phyloP scores from a whole-genome alignment of 495 filamentous ascomycete genomes.

The Lichenothelia convexa region DNA sequence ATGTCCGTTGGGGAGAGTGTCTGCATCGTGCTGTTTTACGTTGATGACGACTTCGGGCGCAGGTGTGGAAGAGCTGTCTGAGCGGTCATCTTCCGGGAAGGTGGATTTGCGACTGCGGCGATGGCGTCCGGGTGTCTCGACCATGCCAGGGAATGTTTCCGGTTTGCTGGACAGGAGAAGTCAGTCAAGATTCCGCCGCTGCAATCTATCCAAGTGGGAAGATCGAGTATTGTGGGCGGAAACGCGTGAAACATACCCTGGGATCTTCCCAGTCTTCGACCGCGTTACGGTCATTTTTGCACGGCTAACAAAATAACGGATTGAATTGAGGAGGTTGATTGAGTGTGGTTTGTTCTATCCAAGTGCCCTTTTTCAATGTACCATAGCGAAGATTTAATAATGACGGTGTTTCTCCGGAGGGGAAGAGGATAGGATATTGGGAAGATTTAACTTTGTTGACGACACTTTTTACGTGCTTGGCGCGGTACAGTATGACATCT shows the following conservation, averaged over 20 bases:
- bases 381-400: too few relatives aligned
- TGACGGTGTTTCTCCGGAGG: too few relatives aligned
- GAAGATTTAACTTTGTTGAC: too few relatives aligned
- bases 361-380: too few relatives aligned
- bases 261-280: slow-evolving; percentile 24
- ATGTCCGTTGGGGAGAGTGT: not conserved
- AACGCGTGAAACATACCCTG: slow-evolving; percentile 14
- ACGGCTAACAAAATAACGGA: too few relatives aligned
- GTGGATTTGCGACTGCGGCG: slow-evolving; percentile 18
- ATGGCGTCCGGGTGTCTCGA: slow-evolving; percentile 23
- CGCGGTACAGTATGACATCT: too few relatives aligned
- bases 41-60: slow-evolving; percentile 8
- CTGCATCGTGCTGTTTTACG: slow-evolving; percentile 1
- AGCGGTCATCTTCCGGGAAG: slow-evolving; percentile 3
- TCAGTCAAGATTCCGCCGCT: not conserved
- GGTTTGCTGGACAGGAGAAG: slow-evolving; percentile 11
- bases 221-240: not conserved
- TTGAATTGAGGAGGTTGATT: too few relatives aligned
- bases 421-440: too few relatives aligned
- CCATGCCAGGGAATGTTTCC: slow-evolving; percentile 22
- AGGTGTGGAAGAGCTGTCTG: slow-evolving; percentile 9
- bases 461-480: too few relatives aligned
- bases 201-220: not conserved
- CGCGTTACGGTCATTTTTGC: slow-evolving; percentile 14
- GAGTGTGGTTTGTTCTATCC: too few relatives aligned